Conservation (phyloP, 805 yeast species). For the Metschnikowia gruessii region DNA sequence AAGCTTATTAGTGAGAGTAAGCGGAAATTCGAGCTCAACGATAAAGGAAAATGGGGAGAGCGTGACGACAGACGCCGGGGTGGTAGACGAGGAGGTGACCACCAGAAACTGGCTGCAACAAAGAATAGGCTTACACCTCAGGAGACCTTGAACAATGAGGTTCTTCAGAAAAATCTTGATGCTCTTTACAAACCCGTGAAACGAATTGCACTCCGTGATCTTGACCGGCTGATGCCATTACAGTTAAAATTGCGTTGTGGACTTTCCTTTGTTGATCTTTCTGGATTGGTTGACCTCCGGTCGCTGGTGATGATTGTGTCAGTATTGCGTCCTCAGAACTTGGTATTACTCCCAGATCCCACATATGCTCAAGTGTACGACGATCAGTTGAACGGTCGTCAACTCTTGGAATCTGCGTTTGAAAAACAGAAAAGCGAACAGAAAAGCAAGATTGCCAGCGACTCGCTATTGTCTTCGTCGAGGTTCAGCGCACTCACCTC, state of each 20-base stretch:
- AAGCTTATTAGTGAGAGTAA: slow-evolving; percentile 39
- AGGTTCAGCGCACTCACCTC: slow-evolving; percentile 9
- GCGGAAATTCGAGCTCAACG: slow-evolving; percentile 34
- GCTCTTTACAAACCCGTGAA: slow-evolving; percentile 51
- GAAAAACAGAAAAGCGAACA: slow-evolving; percentile 31
- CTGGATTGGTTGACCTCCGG: slow-evolving; percentile 80
- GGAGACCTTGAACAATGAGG: slow-evolving; percentile 40
- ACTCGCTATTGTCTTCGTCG: slow-evolving; percentile 8
- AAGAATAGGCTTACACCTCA: slow-evolving; percentile 40
- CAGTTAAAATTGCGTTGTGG: slow-evolving; percentile 62
- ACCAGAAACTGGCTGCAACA: slow-evolving; percentile 5
- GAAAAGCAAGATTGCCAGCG: slow-evolving; percentile 18
- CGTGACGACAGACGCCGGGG: slow-evolving; percentile 15
- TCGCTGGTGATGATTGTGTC: slow-evolving; percentile 78
- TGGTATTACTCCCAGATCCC: slow-evolving; percentile 54
- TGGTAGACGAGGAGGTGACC: slow-evolving; percentile 17
- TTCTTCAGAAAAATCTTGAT: slow-evolving; percentile 43
- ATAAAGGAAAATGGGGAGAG: slow-evolving; percentile 29
- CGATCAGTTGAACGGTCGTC: slow-evolving; percentile 28
- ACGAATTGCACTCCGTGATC: slow-evolving; percentile 30
- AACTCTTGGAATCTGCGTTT: slow-evolving; percentile 27
- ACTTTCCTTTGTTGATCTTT: slow-evolving; percentile 71
- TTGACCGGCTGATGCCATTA: slow-evolving; percentile 9
- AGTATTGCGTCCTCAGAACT: slow-evolving; percentile 70
- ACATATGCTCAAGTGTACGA: slow-evolving; percentile 22